These are phyloP conservation scores for Colletotrichum magnum DNA, from an alignment of 2,329 filamentous ascomycete genomes.

Conservation along the genomic window DNA sequence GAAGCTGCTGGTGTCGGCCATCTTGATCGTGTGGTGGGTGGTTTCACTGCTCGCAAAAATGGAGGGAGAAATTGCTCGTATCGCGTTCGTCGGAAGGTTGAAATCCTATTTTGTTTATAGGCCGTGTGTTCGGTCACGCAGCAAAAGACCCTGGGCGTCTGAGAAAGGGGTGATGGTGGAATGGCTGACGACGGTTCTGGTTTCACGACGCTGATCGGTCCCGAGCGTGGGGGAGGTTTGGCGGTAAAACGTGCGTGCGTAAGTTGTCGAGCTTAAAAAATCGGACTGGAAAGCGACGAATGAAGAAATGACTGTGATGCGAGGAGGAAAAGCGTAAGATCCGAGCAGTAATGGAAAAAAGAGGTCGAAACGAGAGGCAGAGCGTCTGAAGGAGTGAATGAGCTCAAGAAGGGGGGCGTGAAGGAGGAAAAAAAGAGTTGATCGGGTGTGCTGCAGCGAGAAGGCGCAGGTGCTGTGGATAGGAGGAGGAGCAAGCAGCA, in stretches of 20 bases:
- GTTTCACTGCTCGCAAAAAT: neutral
- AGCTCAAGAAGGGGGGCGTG: slow-evolving; percentile 25
- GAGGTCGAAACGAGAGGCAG: slow-evolving; percentile 31
- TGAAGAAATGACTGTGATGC: slow-evolving; percentile 25
- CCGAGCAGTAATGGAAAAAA: slow-evolving; percentile 18
- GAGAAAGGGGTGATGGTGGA: slow-evolving; percentile 14
- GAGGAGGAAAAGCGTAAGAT: slow-evolving; percentile 23
- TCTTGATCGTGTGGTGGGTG: neutral
- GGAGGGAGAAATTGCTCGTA: slow-evolving; percentile 3
- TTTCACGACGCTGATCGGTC: slow-evolving; percentile 38
- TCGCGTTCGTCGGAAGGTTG: slow-evolving; percentile 25
- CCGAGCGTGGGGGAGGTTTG: slow-evolving; percentile 30
- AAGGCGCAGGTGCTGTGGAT: slow-evolving; percentile 4
- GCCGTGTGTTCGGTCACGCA: slow-evolving; percentile 28
- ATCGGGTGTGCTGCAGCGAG: slow-evolving; percentile 3
- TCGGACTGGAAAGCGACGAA: slow-evolving; percentile 22
- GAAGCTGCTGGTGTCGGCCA: slow-evolving; percentile 43
- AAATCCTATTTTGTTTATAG: slow-evolving; percentile 31
- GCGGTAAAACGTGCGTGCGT: slow-evolving; percentile 31
- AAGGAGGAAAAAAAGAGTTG: slow-evolving; percentile 23
- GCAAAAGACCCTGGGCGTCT: slow-evolving; percentile 7
- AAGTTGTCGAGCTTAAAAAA: slow-evolving; percentile 33
- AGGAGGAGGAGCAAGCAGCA: neutral
- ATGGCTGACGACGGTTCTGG: slow-evolving; percentile 32
- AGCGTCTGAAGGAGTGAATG: slow-evolving; percentile 12